Conservation (phyloP, 1,284 basidiomycete genomes). For the Fereydounia khargensis region DNA sequence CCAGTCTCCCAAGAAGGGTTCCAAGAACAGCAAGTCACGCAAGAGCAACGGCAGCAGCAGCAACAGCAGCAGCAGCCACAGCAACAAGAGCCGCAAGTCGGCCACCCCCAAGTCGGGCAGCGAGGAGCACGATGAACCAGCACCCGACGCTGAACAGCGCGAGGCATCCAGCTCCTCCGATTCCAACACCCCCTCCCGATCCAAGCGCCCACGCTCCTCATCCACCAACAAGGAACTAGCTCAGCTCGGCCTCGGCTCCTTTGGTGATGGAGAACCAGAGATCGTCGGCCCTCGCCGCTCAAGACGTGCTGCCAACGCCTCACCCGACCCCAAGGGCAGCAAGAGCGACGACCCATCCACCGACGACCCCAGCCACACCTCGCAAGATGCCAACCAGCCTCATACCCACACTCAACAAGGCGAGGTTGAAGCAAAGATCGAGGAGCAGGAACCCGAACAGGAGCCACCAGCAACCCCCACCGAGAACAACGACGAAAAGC, state of each 20-base stretch:
- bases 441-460: constrained; percentile 5
- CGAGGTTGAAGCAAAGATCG: neutral
- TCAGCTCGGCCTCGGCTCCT: constrained; percentile 28
- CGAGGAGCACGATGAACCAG: constrained; percentile 10
- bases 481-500: constrained; percentile 8
- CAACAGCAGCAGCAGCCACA: neutral
- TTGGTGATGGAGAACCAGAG: constrained; percentile 34
- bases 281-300: constrained; percentile 27
- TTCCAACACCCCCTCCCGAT: neutral
- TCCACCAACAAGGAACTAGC: constrained; percentile 37
- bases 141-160: constrained; percentile 1
- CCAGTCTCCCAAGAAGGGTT: constrained; percentile 11
- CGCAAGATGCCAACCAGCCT: neutral
- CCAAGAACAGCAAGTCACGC: constrained; percentile 5
- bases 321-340: constrained; percentile 19
- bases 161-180: neutral
- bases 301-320: constrained; percentile 24
- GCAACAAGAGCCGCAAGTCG: constrained; percentile 6
- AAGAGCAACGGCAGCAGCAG: constrained; percentile 1
- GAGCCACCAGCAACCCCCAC: neutral
- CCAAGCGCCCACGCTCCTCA: constrained; percentile 1
- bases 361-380: constrained; percentile 1
- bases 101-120: constrained; percentile 19
- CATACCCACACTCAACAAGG: neutral
- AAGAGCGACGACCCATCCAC: neutral